These are phyloP conservation scores for Neocucurbitaria cava DNA, from an alignment of 2,329 filamentous ascomycete genomes.

Conservation along the genomic window DNA sequence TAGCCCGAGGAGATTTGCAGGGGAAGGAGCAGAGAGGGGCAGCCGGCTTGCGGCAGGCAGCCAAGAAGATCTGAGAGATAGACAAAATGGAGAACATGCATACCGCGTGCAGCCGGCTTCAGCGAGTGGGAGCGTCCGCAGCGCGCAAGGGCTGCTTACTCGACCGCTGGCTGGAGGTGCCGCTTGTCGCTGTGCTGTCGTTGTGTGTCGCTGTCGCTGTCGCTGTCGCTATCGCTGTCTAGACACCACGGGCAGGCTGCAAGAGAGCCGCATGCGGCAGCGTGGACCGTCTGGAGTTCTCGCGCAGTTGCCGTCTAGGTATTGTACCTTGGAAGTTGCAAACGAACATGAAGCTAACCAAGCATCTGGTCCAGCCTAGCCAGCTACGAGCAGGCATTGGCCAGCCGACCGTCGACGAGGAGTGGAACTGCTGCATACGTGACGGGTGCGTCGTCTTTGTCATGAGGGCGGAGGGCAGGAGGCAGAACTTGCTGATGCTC, in stretches of 20 bases:
- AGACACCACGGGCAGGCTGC: constrained; percentile 10
- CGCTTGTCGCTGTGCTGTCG: constrained; percentile 1
- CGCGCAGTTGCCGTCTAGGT: neutral
- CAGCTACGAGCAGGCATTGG: constrained; percentile 12
- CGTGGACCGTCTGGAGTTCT: neutral
- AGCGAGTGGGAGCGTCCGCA: constrained; percentile 16
- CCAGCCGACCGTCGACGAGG: constrained; percentile 3
- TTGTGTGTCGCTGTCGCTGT: too few relatives aligned
- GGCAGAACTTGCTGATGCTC: constrained; percentile 8
- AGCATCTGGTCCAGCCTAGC: constrained; percentile 2
- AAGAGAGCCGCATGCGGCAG: constrained; percentile 11
- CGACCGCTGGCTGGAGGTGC: constrained; percentile 1
- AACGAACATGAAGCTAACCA: constrained; percentile 8
- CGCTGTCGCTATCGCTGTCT: too few relatives aligned
- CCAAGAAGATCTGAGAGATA: constrained; percentile 28
- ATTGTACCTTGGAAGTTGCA: constrained; percentile 5
- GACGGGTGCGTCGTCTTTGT: constrained; percentile 1
- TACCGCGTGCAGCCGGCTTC: constrained; percentile 25
- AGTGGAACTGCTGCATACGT: constrained; percentile 9
- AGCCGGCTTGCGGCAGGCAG: constrained; percentile 26
- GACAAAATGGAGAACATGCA: constrained; percentile 16
- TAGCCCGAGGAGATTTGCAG: constrained; percentile 4
- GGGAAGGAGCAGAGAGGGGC: constrained; percentile 20
- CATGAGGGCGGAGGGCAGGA: neutral
- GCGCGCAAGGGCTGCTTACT: constrained; percentile 3